A percentile compares a stretch with the other conserved stretches of the same genome.
Conservation (phyloP, 345 rosid species). For the Lumnitzera racemosa region DNA sequence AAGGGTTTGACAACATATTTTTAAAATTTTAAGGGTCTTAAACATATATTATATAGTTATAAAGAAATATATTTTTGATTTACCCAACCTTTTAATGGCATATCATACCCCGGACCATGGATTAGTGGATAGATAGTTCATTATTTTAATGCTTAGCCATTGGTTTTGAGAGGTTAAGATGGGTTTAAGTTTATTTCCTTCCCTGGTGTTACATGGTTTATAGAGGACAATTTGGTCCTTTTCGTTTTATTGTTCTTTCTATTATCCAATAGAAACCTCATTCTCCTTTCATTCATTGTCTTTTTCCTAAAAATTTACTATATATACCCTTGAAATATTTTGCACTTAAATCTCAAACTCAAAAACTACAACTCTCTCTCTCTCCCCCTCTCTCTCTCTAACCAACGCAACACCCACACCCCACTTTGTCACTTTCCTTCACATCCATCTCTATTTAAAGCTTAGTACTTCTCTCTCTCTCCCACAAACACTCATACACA, state of each 20-base stretch:
- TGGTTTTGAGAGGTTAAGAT: background rate
- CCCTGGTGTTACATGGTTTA: constrained; percentile 15
- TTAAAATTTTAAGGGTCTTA: too few species aligned
- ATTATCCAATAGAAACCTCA: constrained; percentile 20
- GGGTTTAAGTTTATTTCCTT: constrained; percentile 6
- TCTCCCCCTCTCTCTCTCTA: background rate
- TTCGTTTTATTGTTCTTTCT: constrained; percentile 26
- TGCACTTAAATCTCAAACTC: background rate
- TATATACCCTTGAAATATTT: too few species aligned
- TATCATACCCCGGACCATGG: too few species aligned
- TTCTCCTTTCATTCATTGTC: constrained; percentile 32
- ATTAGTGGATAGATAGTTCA: too few species aligned
- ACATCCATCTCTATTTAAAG: constrained; percentile 9
- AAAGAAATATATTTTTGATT: too few species aligned
- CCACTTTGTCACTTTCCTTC: constrained; percentile 6
- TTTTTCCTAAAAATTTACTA: constrained; percentile 13
- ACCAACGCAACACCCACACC: too few species aligned
- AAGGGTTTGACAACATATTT: too few species aligned
- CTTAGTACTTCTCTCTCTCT: background rate
- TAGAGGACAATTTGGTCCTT: constrained; percentile 51
- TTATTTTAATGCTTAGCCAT: background rate
- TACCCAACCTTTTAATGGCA: too few species aligned
- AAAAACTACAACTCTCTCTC: constrained; percentile 5
- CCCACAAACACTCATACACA: background rate
- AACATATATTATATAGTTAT: too few species aligned